These are phyloP conservation scores for Hanseniaspora nectarophila DNA, from an alignment of 805 yeast species.

Conservation along the genomic window DNA sequence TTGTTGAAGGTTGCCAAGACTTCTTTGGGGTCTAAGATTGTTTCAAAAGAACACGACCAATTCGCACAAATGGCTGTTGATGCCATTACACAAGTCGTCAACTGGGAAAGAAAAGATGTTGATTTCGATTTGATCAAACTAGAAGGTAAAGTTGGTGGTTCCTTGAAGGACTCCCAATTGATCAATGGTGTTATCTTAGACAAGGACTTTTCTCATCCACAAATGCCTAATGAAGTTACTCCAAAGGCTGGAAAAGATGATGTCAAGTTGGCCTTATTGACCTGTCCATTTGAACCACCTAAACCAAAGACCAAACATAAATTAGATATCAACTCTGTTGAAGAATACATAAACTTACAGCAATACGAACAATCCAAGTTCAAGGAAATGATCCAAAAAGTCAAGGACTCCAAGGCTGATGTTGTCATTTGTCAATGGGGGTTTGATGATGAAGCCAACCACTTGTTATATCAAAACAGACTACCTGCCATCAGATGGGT, in stretches of 20 bases:
- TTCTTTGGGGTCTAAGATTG: constrained; percentile 88
- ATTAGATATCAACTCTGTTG: constrained; percentile 83
- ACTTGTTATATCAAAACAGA: constrained; percentile 71
- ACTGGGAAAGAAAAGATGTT: constrained; percentile 82
- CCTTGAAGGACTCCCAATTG: constrained; percentile 70
- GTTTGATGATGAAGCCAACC: constrained; percentile 96
- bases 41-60: constrained; percentile 82
- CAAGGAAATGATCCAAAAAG: constrained; percentile 74
- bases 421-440: constrained; percentile 99
- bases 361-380: constrained; percentile 85
- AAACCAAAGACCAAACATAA: constrained; percentile 98
- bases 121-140: constrained; percentile 93
- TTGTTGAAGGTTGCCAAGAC: constrained; percentile 87
- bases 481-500: constrained; percentile 98
- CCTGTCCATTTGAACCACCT: constrained; percentile 99
- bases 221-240: constrained; percentile 71
- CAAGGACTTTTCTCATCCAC: constrained; percentile 96
- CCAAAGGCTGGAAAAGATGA: constrained; percentile 34
- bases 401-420: constrained; percentile 86
- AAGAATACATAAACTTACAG: constrained; percentile 84
- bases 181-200: constrained; percentile 88
- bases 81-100: constrained; percentile 85
- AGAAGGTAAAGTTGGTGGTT: constrained; percentile 92
- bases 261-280: constrained; percentile 84
- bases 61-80: constrained; percentile 97